Evolutionary conservation across 768 basidiomycete genomes (phyloP).

Genomic region (Trametes meyenii): DNA sequence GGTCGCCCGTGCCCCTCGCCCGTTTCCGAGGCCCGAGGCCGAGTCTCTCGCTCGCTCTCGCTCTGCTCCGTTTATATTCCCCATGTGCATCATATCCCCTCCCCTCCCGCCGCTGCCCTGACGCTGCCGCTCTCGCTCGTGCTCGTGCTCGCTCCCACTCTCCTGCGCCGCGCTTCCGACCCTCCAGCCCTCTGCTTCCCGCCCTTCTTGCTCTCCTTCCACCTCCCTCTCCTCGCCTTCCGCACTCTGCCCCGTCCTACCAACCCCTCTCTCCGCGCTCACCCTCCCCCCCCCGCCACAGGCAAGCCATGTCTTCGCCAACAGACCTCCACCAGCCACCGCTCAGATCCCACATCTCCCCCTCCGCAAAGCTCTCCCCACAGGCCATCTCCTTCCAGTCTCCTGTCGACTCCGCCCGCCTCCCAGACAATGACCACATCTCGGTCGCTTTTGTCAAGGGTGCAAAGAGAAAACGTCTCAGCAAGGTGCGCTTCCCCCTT

Average conservation of each 20-base stretch:
- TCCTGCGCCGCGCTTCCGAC: not conserved
- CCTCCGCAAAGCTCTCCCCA: slow-evolving; percentile 2
- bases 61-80: too few species aligned
- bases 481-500: slow-evolving; percentile 42
- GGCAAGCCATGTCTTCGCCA: slow-evolving; percentile 14
- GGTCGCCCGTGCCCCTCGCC: too few species aligned
- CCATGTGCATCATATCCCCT: too few species aligned
- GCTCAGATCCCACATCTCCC: not conserved
- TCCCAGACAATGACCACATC: slow-evolving; percentile 35
- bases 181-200: not conserved
- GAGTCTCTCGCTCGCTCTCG: too few species aligned
- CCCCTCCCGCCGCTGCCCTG: too few species aligned
- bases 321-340: slow-evolving; percentile 5
- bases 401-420: slow-evolving; percentile 18
- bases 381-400: slow-evolving; percentile 9
- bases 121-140: not conserved
- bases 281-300: not conserved
- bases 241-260: not conserved
- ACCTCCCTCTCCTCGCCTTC: slow-evolving; percentile 11
- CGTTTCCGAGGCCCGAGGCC: too few species aligned
- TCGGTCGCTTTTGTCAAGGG: slow-evolving; percentile 51
- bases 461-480: slow-evolving; percentile 56
- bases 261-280: slow-evolving; percentile 1
- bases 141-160: not conserved
- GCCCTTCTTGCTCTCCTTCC: slow-evolving; percentile 9